A percentile compares a stretch with the other conserved stretches of the same genome.
Conservation (phyloP, 2,329 filamentous ascomycete genomes). For the Ustulina deusta region DNA sequence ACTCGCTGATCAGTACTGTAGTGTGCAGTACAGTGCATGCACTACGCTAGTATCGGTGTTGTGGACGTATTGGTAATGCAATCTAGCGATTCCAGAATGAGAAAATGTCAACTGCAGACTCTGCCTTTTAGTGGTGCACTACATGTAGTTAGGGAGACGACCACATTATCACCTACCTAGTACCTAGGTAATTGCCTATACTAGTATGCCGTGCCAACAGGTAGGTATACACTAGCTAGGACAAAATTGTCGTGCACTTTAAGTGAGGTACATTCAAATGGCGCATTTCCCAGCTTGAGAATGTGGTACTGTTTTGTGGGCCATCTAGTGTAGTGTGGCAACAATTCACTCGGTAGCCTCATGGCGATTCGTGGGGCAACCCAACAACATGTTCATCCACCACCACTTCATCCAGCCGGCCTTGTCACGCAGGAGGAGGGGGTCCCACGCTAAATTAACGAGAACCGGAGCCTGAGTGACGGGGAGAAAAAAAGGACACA, state of each 20-base stretch:
- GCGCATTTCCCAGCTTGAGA: constrained; percentile 8
- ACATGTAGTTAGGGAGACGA: not conserved
- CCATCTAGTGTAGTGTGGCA: constrained; percentile 36
- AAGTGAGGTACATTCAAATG: constrained; percentile 8
- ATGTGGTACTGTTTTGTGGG: constrained; percentile 36
- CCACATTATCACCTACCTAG: no score
- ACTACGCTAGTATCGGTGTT: no score
- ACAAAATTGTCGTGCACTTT: not conserved
- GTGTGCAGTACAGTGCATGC: no score
- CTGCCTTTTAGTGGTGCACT: no score
- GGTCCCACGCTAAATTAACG: constrained; percentile 13
- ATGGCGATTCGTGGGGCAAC: constrained; percentile 14
- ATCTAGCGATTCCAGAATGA: no score
- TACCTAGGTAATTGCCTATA: not conserved
- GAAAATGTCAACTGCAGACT: no score
- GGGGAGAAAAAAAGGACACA: not conserved
- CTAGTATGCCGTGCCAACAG: not conserved
- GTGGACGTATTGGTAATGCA: no score
- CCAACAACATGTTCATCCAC: constrained; percentile 3
- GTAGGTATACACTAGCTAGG: not conserved
- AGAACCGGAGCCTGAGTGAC: not conserved
- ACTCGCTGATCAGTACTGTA: no score
- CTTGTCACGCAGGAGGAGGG: constrained; percentile 9
- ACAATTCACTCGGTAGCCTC: constrained; percentile 31
- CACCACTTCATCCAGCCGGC: constrained; percentile 13